These are phyloP conservation scores for Radiomyces spectabilis DNA, from an alignment of 192 early-diverging fungal genomes.

Conservation along the genomic window DNA sequence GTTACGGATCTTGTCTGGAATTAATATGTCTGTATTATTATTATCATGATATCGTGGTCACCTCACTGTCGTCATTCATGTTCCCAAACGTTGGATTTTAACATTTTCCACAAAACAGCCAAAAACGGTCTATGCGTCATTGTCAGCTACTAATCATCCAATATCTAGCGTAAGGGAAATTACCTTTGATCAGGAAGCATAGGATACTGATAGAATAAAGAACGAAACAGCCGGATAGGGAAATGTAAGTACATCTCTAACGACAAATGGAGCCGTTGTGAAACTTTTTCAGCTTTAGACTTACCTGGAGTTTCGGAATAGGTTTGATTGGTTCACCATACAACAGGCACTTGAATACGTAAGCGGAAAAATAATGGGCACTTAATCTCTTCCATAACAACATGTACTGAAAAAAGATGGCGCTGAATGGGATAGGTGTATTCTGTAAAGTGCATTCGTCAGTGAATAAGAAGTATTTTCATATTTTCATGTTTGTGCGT, in stretches of 20 bases:
- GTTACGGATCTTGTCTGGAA: no score
- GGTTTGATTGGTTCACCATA: slow-evolving; percentile 74
- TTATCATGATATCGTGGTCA: no score
- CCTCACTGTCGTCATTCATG: no score
- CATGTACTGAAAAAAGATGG: slow-evolving; percentile 90
- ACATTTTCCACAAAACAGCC: neutral
- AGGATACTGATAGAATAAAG: slow-evolving; percentile 44
- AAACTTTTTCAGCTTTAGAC: slow-evolving; percentile 9
- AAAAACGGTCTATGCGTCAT: neutral
- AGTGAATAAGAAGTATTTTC: neutral
- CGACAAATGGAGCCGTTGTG: neutral
- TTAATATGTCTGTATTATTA: no score
- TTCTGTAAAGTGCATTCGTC: slow-evolving; percentile 29
- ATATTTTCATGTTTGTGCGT: neutral
- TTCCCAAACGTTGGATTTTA: no score
- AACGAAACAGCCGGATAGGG: no score
- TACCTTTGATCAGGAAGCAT: slow-evolving; percentile 65
- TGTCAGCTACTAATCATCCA: neutral
- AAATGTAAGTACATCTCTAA: no score
- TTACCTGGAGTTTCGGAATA: slow-evolving; percentile 61
- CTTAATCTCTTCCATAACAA: slow-evolving; percentile 75
- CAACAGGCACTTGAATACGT: slow-evolving; percentile 67
- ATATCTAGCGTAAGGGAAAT: neutral
- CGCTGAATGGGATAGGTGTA: slow-evolving; percentile 60
- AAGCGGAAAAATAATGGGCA: slow-evolving; percentile 71